These are phyloP conservation scores for Podaxis sp. DNA, from an alignment of 768 basidiomycete genomes.

Conservation along the genomic window DNA sequence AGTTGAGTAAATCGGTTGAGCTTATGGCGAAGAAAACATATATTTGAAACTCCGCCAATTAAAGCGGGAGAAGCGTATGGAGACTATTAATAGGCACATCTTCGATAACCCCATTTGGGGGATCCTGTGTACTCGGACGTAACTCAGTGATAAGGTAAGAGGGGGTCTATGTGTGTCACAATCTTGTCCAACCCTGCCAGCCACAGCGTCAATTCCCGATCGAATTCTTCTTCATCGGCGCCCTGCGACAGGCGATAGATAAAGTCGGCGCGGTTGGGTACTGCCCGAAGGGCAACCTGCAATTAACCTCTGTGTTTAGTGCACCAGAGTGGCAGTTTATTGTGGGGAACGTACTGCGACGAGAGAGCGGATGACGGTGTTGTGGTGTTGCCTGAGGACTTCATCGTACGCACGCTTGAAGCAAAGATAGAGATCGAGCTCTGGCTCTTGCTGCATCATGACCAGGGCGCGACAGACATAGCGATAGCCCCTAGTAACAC, in stretches of 20 bases:
- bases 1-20: slow-evolving; percentile 6
- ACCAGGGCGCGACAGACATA: slow-evolving; percentile 70
- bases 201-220: slow-evolving; percentile 58
- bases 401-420: slow-evolving; percentile 73
- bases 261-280: slow-evolving; percentile 62
- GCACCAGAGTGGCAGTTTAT: slow-evolving; percentile 5
- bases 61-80: slow-evolving; percentile 15
- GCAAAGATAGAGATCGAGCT: slow-evolving; percentile 59
- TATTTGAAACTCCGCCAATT: slow-evolving; percentile 16
- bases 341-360: slow-evolving; percentile 47
- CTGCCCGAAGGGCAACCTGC: slow-evolving; percentile 59
- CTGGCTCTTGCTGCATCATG: slow-evolving; percentile 56
- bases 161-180: slow-evolving; percentile 47
- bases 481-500: slow-evolving; percentile 54
- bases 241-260: slow-evolving; percentile 62
- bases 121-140: slow-evolving; percentile 9
- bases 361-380: slow-evolving; percentile 64
- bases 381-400: slow-evolving; percentile 65
- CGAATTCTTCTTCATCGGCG: slow-evolving; percentile 52
- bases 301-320: slow-evolving; percentile 9
- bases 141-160: slow-evolving; percentile 34
- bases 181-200: slow-evolving; percentile 54
- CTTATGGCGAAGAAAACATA: slow-evolving; percentile 13
- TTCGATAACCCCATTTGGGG: slow-evolving; percentile 31
- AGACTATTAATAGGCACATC: slow-evolving; percentile 45